Conservation (phyloP, 352 stramenopile genomes). For the Globisporangium alternatum region DNA sequence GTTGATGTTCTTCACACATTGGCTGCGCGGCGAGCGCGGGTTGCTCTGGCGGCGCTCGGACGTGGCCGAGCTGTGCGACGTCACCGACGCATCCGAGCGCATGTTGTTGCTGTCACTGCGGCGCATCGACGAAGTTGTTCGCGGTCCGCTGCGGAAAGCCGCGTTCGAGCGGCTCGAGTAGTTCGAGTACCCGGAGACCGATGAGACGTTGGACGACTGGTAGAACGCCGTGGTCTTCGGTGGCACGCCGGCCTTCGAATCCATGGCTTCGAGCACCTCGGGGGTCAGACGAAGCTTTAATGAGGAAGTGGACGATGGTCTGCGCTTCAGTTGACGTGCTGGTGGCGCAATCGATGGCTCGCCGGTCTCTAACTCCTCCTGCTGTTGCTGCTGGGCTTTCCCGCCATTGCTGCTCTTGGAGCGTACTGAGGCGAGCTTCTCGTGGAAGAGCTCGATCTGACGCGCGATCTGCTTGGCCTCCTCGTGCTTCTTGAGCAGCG, state of each 20-base stretch:
- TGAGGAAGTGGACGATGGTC: constrained; percentile 4
- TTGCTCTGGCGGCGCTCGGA: constrained; percentile 29
- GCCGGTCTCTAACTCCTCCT: not conserved
- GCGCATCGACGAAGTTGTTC: not conserved
- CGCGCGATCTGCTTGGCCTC: constrained; percentile 67
- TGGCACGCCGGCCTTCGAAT: constrained; percentile 46
- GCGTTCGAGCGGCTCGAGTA: constrained; percentile 33
- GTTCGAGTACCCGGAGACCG: constrained; percentile 59
- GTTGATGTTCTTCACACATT: constrained; percentile 49
- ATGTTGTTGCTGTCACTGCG: constrained; percentile 15
- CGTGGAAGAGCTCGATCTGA: constrained; percentile 48
- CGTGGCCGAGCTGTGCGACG: constrained; percentile 53
- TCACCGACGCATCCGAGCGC: constrained; percentile 50
- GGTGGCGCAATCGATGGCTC: constrained; percentile 1
- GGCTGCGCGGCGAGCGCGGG: constrained; percentile 32
- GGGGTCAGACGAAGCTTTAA: constrained; percentile 52
- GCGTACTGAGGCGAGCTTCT: constrained; percentile 46
- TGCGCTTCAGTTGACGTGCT: constrained; percentile 11
- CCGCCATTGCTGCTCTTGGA: constrained; percentile 12
- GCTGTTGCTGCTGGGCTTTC: constrained; percentile 1
- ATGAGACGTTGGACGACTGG: constrained; percentile 62
- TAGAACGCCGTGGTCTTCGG: constrained; percentile 45
- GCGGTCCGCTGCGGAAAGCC: constrained; percentile 23
- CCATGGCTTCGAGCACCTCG: constrained; percentile 56
- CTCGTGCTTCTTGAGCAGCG: constrained; percentile 73